Evolutionary conservation across 257 asterid genomes (phyloP), one percentile per base, ranked within the genome.

Genomic region (Ballota nigra): DNA sequence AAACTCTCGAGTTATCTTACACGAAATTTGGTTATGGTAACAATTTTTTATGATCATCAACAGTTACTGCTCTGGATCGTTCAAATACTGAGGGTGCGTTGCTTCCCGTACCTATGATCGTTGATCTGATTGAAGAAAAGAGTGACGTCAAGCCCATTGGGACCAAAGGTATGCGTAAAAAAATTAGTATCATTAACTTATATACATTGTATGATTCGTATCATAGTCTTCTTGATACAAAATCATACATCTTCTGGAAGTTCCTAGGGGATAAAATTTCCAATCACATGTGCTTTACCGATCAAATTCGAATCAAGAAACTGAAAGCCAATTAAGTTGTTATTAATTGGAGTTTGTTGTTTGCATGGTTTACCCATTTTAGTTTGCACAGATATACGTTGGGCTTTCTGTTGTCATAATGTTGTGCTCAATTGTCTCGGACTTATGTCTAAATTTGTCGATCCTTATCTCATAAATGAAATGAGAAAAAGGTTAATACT

Each of bases 21-120:
- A 19, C 51, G 53, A 68, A 60, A 60, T 68, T 16, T 45, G 11
- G 43, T 29, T 73, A 49, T 65, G 11, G 2, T 82, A 43, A 72
- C 75, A 43, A 38, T 41, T 22, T 52, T 66, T 36, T 75, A 38
- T 66, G 70, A 10, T 75, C 47, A 20, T 72, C 38, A 70, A 73
- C 98, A 94, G 99, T 89, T 79, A 86, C 97, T 72, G 96, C 97
- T 13, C 83, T 94, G 24, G 98, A 94, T 83, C 88, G 93, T 66
- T 77, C 98, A 40, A 88, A 83, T 77, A 81, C 90, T 6, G 97
- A 84, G 75, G 93, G 84, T 78, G 97, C 95, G 1, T 80, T 92
- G 71, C 89, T 83, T 77, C 97, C 97, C 16, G 81, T 85, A 78
- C 96, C 95, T 38, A 88, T 61, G 86, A 80, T 84, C 76, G 67